A percentile compares a stretch with the other conserved stretches of the same genome.
Conservation (phyloP, 805 yeast species). For the Tetrapisispora iriomotensis region DNA sequence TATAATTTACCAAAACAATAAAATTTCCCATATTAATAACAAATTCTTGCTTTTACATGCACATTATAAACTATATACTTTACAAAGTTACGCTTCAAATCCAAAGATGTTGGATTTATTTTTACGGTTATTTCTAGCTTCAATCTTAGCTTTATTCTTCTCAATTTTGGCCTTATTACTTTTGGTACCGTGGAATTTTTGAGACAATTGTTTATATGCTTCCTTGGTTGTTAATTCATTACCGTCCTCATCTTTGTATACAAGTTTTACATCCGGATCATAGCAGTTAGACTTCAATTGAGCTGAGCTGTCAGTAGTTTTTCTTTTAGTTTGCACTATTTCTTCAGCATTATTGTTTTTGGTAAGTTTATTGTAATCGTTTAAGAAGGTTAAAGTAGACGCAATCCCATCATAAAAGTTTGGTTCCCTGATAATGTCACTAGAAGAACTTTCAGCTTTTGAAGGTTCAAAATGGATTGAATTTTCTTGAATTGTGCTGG, state of each 20-base stretch:
- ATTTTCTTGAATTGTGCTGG: too few species aligned
- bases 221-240: conserved; percentile 48
- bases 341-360: conserved; percentile 13
- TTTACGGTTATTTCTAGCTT: conserved; percentile 12
- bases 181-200: conserved; percentile 60
- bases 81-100: background rate
- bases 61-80: background rate
- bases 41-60: background rate
- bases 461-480: too few species aligned
- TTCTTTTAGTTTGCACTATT: too few species aligned
- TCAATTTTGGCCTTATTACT: conserved; percentile 20
- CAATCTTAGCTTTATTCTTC: conserved; percentile 17
- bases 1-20: too few species aligned
- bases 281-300: too few species aligned
- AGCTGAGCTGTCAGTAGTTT: too few species aligned
- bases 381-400: conserved; percentile 19
- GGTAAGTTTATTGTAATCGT: conserved; percentile 7
- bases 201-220: conserved; percentile 70
- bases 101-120: background rate
- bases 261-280: conserved; percentile 37
- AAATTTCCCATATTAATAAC: too few species aligned
- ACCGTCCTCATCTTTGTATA: conserved; percentile 59
- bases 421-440: conserved; percentile 1
- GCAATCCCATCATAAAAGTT: conserved; percentile 25
- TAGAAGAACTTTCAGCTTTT: background rate